Conservation (phyloP, 257 asterid species). For the Phtheirospermum japonicum region DNA sequence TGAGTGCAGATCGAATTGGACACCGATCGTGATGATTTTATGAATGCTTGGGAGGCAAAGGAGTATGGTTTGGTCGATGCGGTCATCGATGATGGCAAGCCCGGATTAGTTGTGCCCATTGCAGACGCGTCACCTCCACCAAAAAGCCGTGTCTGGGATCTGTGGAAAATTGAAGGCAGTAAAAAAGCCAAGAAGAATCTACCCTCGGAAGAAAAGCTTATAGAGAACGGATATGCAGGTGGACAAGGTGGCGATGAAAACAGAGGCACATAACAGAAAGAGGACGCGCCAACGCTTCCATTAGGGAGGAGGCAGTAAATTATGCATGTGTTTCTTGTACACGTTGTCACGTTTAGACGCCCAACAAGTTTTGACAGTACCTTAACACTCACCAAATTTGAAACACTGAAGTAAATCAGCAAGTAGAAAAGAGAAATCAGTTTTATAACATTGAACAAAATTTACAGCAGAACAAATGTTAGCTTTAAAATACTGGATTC, state of each 20-base stretch:
- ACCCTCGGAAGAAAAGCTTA: constrained; percentile 65
- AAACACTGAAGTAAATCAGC: too few relatives aligned
- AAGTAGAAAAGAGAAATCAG: too few relatives aligned
- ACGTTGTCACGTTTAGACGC: too few relatives aligned
- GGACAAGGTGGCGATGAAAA: constrained; percentile 37
- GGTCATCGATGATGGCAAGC: constrained; percentile 91
- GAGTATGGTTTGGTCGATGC: constrained; percentile 88
- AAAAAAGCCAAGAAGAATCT: constrained; percentile 51
- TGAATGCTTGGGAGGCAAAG: constrained; percentile 98
- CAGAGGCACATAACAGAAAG: constrained; percentile 42
- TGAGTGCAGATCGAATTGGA: constrained; percentile 67
- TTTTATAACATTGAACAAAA: too few relatives aligned
- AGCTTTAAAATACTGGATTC: too few relatives aligned
- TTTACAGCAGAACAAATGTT: too few relatives aligned
- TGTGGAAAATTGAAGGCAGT: constrained; percentile 66
- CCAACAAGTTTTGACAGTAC: too few relatives aligned
- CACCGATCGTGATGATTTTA: constrained; percentile 76
- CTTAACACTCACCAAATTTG: too few relatives aligned
- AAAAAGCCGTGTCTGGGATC: constrained; percentile 59
- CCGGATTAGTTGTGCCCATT: constrained; percentile 88
- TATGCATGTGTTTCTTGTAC: too few relatives aligned
- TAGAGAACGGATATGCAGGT: constrained; percentile 38
- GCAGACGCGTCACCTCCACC: constrained; percentile 73
- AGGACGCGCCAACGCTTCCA: constrained; percentile 45
- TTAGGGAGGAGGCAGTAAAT: too few relatives aligned